A percentile compares a stretch with the other conserved stretches of the same genome.
Conservation (phyloP, 2,329 filamentous ascomycete genomes). For the Fusarium sp. region DNA sequence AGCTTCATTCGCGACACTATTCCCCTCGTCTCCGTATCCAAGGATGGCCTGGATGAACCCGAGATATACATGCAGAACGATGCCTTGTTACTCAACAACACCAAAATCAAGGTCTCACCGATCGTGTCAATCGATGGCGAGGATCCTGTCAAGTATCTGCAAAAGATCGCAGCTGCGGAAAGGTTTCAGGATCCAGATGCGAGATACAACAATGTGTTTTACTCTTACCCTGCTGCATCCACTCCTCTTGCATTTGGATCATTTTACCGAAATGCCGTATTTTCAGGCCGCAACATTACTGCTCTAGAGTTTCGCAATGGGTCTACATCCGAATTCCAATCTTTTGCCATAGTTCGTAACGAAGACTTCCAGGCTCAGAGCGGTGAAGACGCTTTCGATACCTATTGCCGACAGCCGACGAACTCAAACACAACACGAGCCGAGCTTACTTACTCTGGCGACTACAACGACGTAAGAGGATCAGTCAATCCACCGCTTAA, state of each 20-base stretch:
- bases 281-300: background rate
- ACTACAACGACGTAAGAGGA: background rate
- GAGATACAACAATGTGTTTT: conserved; percentile 7
- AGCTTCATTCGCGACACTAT: background rate
- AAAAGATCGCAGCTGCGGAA: background rate
- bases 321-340: background rate
- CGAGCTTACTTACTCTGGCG: background rate
- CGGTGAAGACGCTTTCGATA: background rate
- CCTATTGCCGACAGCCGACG: background rate
- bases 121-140: conserved; percentile 7
- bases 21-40: background rate
- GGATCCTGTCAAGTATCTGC: background rate
- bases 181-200: conserved; percentile 6
- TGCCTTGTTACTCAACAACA: background rate
- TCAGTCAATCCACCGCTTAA: background rate
- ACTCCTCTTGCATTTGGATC: too few relatives aligned
- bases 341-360: background rate
- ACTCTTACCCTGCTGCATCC: background rate
- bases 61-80: conserved; percentile 1
- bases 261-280: background rate
- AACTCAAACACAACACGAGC: background rate
- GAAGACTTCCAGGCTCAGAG: background rate
- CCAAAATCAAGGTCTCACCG: background rate
- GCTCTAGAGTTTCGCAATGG: conserved; percentile 8
- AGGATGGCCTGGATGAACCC: background rate